Evolutionary conservation across 345 rosid species (phyloP), one percentile per base, ranked within the genome.

Genomic region (Aegle marmelos): DNA sequence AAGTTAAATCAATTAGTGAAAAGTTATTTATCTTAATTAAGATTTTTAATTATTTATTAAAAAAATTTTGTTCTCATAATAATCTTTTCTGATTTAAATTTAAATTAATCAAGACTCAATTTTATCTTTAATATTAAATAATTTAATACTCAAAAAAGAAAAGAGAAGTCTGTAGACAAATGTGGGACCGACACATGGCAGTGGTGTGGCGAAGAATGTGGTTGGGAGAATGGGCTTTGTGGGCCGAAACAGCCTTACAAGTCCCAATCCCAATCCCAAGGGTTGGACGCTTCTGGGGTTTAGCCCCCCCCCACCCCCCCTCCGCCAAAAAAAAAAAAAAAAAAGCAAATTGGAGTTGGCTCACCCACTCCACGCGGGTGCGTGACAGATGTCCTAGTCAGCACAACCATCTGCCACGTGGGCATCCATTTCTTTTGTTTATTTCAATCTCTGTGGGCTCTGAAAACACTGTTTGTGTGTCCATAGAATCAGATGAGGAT

Each of bases 161-260:
- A n/a, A 9, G 62, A 34, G 57, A n/a, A 11, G 37, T 62, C 8
- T 8, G 8, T 27, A 37, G 72, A 31, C 64, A n/a, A 63, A 36
- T 8, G 85, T 65, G 86, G 87, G 84, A 73, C 61, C 83, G 54
- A 80, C 72, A 77, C 69, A 71, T 81, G 86, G 82, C 74, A 21
- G 4, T 2, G 34, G 74, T 7, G 65, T 6, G 30, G 79, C 21
- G 71, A 17, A 81, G 76, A 61, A 50, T 68, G 69, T 61, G 53
- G 90, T 70, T 87, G 90, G 90, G 86, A 36, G 87, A 14, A 81
- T 83, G 94, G 92, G 90, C 84, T 82, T 34, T 39, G 85, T 75
- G 87, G 88, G 82, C 80, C 78, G 74, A 54, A 70, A 58, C 81
- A 34, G 83, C 81, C 79, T 78, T 78, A 19, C 76, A 68, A 77